phyloP scores from a whole-genome alignment of 495 filamentous ascomycete species.

The Hypoxylon fuscum region DNA sequence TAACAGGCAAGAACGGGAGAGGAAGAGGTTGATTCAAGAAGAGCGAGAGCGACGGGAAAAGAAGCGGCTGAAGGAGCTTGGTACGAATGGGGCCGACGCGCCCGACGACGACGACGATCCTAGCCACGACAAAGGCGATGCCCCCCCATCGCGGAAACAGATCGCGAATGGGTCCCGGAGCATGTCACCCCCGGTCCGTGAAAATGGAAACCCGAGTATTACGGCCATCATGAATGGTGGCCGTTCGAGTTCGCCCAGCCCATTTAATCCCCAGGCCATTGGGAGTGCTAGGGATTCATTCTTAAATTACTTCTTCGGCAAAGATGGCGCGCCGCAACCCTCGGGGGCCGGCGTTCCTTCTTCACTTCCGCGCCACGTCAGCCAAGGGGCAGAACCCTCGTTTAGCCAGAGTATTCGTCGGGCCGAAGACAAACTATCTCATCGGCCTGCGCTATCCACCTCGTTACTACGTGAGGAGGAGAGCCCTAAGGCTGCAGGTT shows the following conservation, averaged over 20 bases:
- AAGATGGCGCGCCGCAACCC: conserved; percentile 73
- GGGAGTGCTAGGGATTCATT: conserved; percentile 81
- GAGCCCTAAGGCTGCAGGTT: conserved; percentile 47
- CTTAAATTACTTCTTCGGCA: conserved; percentile 98
- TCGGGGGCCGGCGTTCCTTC: conserved; percentile 49
- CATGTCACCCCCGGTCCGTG: conserved; percentile 81
- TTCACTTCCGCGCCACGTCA: conserved; percentile 69
- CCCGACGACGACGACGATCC: conserved; percentile 80
- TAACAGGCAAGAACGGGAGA: conserved; percentile 91
- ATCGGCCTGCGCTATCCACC: conserved; percentile 47
- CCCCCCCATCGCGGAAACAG: conserved; percentile 48
- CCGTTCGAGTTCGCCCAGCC: conserved; percentile 69
- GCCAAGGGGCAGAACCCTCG: conserved; percentile 77
- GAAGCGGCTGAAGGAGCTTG: conserved; percentile 80
- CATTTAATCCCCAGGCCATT: conserved; percentile 59
- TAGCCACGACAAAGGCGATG: conserved; percentile 65
- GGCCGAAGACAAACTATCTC: conserved; percentile 66
- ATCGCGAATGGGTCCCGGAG: conserved; percentile 71
- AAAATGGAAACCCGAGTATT: conserved; percentile 67
- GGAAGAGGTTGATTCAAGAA: conserved; percentile 79
- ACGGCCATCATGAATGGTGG: conserved; percentile 72
- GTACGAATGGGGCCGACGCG: conserved; percentile 76
- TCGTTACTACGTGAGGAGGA: conserved; percentile 46
- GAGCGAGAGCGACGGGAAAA: conserved; percentile 86
- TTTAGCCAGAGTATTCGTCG: conserved; percentile 85